phyloP scores from a whole-genome alignment of 495 filamentous ascomycete genomes.

The Schizothecium vesticola region DNA sequence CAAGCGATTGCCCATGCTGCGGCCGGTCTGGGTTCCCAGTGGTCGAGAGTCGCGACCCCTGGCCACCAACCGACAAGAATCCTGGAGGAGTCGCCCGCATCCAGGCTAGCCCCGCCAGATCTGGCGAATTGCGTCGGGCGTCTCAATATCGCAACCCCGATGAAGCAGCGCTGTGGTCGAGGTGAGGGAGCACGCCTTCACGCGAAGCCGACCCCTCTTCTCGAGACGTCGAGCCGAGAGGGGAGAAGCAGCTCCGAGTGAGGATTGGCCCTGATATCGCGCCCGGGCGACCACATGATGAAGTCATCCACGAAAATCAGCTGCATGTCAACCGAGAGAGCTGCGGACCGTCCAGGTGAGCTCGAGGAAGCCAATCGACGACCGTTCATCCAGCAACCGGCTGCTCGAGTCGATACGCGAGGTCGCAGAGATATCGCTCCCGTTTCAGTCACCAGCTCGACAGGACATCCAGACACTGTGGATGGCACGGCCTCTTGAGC shows the following conservation, averaged over 20 bases:
- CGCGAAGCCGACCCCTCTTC: background rate
- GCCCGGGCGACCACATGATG: slow-evolving; percentile 16
- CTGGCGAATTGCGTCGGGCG: slow-evolving; percentile 14
- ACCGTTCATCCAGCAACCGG: background rate
- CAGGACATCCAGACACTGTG: background rate
- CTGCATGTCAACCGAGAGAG: background rate
- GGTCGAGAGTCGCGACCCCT: slow-evolving; percentile 16
- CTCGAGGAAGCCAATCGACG: background rate
- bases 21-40: slow-evolving; percentile 27
- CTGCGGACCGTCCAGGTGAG: background rate
- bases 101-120: slow-evolving; percentile 17
- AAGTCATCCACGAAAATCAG: slow-evolving; percentile 11
- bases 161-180: slow-evolving; percentile 5
- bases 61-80: slow-evolving; percentile 8
- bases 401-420: background rate
- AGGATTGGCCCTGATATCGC: slow-evolving; percentile 6
- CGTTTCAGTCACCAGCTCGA: background rate
- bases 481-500: too few relatives aligned
- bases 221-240: background rate
- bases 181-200: background rate
- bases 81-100: slow-evolving; percentile 17
- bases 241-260: background rate
- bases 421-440: background rate
- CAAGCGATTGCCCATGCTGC: slow-evolving; percentile 21
- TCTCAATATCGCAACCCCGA: slow-evolving; percentile 7